Evolutionary conservation across 1,284 basidiomycete genomes (phyloP).

Genomic region (Mycosarcoma mackinlayi): DNA sequence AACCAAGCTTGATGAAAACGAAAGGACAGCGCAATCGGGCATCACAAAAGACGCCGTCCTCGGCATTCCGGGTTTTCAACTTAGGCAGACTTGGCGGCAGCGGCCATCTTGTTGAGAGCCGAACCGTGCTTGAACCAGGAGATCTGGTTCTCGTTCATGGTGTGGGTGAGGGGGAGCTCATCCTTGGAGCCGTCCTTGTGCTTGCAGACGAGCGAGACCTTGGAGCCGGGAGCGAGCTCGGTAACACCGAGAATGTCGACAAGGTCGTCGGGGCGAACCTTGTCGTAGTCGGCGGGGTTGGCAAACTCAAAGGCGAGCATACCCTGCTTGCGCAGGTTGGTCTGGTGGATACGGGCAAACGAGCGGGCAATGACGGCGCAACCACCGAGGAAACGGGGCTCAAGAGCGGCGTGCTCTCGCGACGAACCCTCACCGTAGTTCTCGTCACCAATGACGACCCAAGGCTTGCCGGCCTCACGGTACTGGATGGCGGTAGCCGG

Average conservation of each 20-base stretch:
- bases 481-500: constrained; percentile 87
- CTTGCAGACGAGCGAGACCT: constrained; percentile 61
- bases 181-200: constrained; percentile 66
- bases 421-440: constrained; percentile 99
- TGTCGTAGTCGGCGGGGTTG: constrained; percentile 66
- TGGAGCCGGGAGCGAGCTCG: constrained; percentile 63
- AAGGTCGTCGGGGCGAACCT: constrained; percentile 60
- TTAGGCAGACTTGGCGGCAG: constrained; percentile 50
- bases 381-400: constrained; percentile 96
- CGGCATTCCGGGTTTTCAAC: too few relatives aligned
- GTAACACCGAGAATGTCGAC: constrained; percentile 64
- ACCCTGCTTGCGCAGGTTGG: constrained; percentile 81
- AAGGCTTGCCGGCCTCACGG: constrained; percentile 88
- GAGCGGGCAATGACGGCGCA: constrained; percentile 94
- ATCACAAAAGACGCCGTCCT: too few relatives aligned
- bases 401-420: constrained; percentile 96
- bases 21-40: neutral
- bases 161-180: constrained; percentile 64
- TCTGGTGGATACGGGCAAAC: constrained; percentile 98
- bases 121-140: constrained; percentile 67
- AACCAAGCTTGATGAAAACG: constrained; percentile 2
- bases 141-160: constrained; percentile 68
- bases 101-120: constrained; percentile 67
- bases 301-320: constrained; percentile 64
- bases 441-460: constrained; percentile 83